phyloP scores from a whole-genome alignment of 768 basidiomycete species.

The Pleurotus pulmonarius region DNA sequence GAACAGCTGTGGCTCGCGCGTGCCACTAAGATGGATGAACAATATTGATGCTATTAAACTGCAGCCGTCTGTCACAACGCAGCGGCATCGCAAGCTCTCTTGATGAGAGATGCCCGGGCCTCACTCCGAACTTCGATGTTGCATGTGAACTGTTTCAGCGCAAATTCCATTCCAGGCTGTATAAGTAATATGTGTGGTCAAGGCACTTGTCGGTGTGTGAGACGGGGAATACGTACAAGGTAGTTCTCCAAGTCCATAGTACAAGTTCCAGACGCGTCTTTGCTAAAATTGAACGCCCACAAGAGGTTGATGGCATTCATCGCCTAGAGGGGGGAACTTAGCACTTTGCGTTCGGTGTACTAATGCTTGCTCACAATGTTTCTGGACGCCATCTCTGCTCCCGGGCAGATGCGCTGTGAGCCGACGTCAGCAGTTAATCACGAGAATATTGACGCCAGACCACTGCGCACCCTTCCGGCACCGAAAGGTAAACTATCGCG shows the following conservation, averaged over 20 bases:
- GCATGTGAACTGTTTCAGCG: neutral
- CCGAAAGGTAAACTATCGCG: constrained; percentile 12
- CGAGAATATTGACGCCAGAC: neutral
- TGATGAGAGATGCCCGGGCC: neutral
- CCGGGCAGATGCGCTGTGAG: constrained; percentile 16
- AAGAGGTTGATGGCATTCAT: constrained; percentile 23
- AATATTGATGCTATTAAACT: no score
- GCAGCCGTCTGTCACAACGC: no score
- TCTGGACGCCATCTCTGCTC: constrained; percentile 13
- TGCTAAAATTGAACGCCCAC: constrained; percentile 25
- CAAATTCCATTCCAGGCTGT: neutral
- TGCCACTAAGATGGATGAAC: no score
- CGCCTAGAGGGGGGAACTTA: constrained; percentile 7
- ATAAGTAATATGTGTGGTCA: no score
- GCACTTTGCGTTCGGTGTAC: neutral
- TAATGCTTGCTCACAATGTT: constrained; percentile 11
- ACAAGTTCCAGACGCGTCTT: neutral
- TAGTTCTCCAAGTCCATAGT: neutral
- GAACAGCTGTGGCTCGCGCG: no score
- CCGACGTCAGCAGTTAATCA: no score
- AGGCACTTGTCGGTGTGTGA: no score
- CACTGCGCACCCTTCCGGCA: constrained; percentile 11
- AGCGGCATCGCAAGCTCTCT: neutral
- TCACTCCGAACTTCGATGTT: neutral
- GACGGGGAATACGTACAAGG: neutral